Evolutionary conservation across 495 filamentous ascomycete genomes (phyloP), one percentile per base, ranked within the genome.

Genomic region (Neurospora sp.): DNA sequence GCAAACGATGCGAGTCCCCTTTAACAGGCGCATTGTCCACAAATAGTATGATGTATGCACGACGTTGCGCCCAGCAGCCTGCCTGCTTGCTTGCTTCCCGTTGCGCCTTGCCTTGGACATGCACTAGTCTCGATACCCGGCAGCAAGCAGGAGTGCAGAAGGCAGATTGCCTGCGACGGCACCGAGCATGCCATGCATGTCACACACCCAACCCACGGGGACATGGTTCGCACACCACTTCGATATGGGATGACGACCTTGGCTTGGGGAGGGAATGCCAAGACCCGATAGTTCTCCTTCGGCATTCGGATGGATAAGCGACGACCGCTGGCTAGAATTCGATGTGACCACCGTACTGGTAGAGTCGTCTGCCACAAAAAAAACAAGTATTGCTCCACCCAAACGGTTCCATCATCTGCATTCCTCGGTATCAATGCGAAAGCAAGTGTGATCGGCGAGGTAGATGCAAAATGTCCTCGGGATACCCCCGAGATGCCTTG

Each of bases 401-500:
- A 11, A 7, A 9, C 42, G 4, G 18, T 9, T 9, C 22, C 53
- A 35, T 61, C 27, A 35, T 61, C 22, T 16, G 53, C 53, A 61
- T 35, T 65, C 53, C 5, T 35, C 18, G 53, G 35, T 37, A 10
- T 35, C 53, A 37, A 27, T 9, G 53, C 8, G 12, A 61, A 61
- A 16, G 53, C 53, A 6, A 65, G 27, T 35, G 53, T 65, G 27
- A 65, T 9, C 14, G 14, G 22, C 53, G 77, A 75, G 75, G 75
- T 68, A 46, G 72, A 46, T 46, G 40, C 20, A 44, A 8, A 61
- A 61, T 61, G 53, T 31, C 53, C 53, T 61, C 53, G 44, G 44
- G 69, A 44, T 74, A 69, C 68, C 77, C 78, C 78, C 78, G 78
- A 79, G 70, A 73, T 74, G 77, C 75, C 75, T 80, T 41, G 78